Percentiles rank a stretch among this genome's conserved stretches.
phyloP scores from a whole-genome alignment of 208 protist species.

The Angomonas ambiguus region DNA sequence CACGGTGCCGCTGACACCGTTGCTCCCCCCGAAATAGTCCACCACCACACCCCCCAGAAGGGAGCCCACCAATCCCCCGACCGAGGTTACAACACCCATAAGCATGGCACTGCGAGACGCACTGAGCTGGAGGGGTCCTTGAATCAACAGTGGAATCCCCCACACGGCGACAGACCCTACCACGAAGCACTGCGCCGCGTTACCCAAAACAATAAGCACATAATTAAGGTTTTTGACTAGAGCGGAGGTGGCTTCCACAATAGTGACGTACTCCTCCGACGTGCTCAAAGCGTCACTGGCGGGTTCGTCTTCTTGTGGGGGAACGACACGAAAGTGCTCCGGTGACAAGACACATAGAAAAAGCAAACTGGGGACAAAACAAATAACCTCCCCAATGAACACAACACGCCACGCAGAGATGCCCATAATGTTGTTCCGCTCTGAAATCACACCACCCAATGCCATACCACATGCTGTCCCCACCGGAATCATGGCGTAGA shows the following conservation, averaged over 20 bases:
- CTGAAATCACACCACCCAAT: conserved; percentile 50
- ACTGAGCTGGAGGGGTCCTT: conserved; percentile 50
- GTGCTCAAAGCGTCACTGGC: no score
- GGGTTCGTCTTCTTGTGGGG: not conserved
- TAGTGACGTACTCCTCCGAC: conserved; percentile 16
- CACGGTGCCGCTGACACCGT: conserved; percentile 27
- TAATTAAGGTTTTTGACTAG: conserved; percentile 61
- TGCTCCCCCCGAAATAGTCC: conserved; percentile 65
- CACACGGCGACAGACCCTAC: conserved; percentile 74
- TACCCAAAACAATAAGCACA: conserved; percentile 63
- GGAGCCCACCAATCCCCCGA: conserved; percentile 66
- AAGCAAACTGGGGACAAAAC: conserved; percentile 34
- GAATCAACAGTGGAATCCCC: conserved; percentile 69
- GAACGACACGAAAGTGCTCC: not conserved
- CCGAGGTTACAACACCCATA: conserved; percentile 54
- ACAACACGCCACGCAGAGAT: conserved; percentile 45
- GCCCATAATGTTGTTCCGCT: not conserved
- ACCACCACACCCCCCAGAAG: conserved; percentile 52
- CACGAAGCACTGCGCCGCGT: conserved; percentile 85
- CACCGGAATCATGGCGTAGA: conserved; percentile 84
- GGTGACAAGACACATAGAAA: conserved; percentile 7
- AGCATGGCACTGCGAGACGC: conserved; percentile 33
- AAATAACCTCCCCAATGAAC: conserved; percentile 51
- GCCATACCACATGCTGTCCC: conserved; percentile 75
- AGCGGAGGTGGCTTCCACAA: conserved; percentile 23